Percentiles rank a stretch among this genome's conserved stretches.
Conservation (phyloP, 2,329 filamentous ascomycete genomes). For the Aspergillus sp. region DNA sequence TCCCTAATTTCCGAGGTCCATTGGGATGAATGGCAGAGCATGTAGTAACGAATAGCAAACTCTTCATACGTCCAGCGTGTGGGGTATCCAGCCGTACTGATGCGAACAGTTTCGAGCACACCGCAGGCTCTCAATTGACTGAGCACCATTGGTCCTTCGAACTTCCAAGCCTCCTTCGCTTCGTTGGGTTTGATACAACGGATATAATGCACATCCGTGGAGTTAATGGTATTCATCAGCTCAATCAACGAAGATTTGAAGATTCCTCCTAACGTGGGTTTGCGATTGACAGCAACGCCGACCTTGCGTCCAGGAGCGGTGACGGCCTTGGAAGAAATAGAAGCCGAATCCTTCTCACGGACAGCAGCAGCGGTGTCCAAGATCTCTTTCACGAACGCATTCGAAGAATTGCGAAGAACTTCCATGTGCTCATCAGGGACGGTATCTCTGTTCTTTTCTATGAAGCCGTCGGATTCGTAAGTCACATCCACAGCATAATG, state of each 20-base stretch:
- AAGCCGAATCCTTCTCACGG: slow-evolving; percentile 76
- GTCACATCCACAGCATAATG: slow-evolving; percentile 98
- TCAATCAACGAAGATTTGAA: slow-evolving; percentile 99
- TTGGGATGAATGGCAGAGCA: slow-evolving; percentile 82
- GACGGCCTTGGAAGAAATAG: slow-evolving; percentile 70
- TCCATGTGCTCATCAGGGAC: slow-evolving; percentile 98
- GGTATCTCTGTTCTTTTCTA: slow-evolving; percentile 98
- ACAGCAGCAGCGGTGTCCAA: slow-evolving; percentile 81
- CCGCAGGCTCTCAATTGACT: slow-evolving; percentile 96
- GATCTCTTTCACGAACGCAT: slow-evolving; percentile 79
- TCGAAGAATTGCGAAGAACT: slow-evolving; percentile 78
- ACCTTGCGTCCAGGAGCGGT: slow-evolving; percentile 74
- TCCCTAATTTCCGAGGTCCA: slow-evolving; percentile 93
- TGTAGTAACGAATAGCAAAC: slow-evolving; percentile 96
- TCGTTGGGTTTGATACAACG: slow-evolving; percentile 99
- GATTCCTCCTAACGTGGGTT: slow-evolving; percentile 94
- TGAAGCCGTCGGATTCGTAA: slow-evolving; percentile 98
- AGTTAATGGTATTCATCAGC: slow-evolving; percentile 96
- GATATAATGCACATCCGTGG: slow-evolving; percentile 98
- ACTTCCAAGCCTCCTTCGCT: slow-evolving; percentile 94
- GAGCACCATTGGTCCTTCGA: slow-evolving; percentile 97
- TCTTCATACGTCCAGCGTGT: slow-evolving; percentile 99
- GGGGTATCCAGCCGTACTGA: slow-evolving; percentile 94
- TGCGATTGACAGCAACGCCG: slow-evolving; percentile 87
- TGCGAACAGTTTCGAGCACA: slow-evolving; percentile 96